Evolutionary conservation across 1,284 basidiomycete genomes (phyloP).

Genomic region (Mrakiaceae sp.): DNA sequence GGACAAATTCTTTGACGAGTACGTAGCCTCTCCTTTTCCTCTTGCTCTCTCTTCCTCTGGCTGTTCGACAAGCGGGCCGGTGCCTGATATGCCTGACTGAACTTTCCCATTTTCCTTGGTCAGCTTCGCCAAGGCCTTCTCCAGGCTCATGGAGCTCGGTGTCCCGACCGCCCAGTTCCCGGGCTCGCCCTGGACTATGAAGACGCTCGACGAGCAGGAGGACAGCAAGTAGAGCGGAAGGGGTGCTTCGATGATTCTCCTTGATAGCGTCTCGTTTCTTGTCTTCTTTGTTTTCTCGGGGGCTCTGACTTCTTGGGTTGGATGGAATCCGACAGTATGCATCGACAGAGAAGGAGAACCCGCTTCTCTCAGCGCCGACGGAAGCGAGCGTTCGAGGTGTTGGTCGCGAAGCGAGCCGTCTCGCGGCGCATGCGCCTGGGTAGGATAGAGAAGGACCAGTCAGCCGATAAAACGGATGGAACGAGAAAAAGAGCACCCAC

Average conservation of each 20-base stretch:
- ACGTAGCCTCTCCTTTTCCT: constrained; percentile 27
- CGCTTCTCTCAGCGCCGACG: constrained; percentile 37
- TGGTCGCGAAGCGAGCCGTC: constrained; percentile 8
- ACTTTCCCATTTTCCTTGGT: constrained; percentile 1
- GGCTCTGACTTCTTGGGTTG: no score
- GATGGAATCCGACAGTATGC: neutral
- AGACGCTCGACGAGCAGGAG: constrained; percentile 49
- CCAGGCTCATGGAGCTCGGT: constrained; percentile 75
- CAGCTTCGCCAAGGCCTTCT: constrained; percentile 68
- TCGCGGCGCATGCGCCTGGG: constrained; percentile 17
- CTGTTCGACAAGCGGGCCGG: neutral
- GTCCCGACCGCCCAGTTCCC: constrained; percentile 61
- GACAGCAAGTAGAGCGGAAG: neutral
- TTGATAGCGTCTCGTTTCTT: no score
- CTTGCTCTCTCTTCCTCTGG: neutral
- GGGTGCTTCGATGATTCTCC: no score
- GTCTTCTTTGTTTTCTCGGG: no score
- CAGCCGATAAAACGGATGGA: no score
- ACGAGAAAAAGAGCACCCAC: constrained; percentile 20
- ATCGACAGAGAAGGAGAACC: neutral
- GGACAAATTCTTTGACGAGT: constrained; percentile 83
- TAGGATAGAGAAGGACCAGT: neutral
- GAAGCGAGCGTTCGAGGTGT: constrained; percentile 27
- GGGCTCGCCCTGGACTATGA: constrained; percentile 50
- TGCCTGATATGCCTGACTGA: neutral